Evolutionary conservation across 2,329 filamentous ascomycete species (phyloP), one percentile per base, ranked within the genome.

Genomic region (Chaetomiaceae sp.): DNA sequence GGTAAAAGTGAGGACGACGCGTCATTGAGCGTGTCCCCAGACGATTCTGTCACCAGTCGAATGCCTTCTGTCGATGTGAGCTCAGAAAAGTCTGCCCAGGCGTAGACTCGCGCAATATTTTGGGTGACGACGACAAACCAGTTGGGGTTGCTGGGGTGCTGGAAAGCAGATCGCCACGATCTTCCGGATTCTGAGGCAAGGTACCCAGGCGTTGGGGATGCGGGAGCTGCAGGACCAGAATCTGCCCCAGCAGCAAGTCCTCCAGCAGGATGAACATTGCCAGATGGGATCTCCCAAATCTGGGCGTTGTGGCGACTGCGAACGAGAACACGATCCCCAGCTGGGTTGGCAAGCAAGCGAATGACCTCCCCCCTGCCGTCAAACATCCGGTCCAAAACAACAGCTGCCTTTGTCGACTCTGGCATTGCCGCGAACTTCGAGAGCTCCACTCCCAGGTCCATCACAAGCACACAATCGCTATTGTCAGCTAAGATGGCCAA

Each of bases 401-500:
- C 19, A 21, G 45, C n/a, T 7, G 41, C 48, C 5, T 48, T 31
- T 7, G 49, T 4, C 23, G 39, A 7, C 2, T 25, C 44, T 37
- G 23, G n/a, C n/a, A n/a, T 40, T 25, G 33, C 25, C 13, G 21
- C 13, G 31, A 25, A 14, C 19, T 46, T 25, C 2, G 38, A 23
- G 10, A 47, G 42, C 5, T 42, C 31, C 30, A 23, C 25, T 12
- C 40, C 30, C 4, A 62, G 43, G 30, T 60, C 39, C 7, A 44
- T 54, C 12, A 63, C 54, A 35, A 66, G 27, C 13, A 67, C 51
- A 8, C 60, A 54, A 12, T 57, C 59, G 16, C 57, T 54, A 17
- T 62, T 56, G 55, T 67, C 63, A 3, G 60, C 63, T 20, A 62
- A 64, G 20, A 62, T 44, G 12, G 66, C 43, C n/a, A 62, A 19